Evolutionary conservation across 139 green algal genomes (phyloP).

Genomic region (Picochlorum costavermella): DNA sequence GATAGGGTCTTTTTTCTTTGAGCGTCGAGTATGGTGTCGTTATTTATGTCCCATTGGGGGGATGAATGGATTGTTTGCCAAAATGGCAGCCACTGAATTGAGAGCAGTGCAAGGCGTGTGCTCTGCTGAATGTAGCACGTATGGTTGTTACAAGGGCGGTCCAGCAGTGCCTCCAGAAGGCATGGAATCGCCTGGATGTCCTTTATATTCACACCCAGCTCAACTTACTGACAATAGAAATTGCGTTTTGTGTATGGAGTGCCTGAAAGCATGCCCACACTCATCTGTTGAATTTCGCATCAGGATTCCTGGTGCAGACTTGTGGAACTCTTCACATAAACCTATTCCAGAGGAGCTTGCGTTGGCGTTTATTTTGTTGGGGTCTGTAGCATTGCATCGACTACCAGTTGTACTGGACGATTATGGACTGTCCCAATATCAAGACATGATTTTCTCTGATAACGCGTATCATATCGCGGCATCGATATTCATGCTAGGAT

Average conservation of each 20-base stretch:
- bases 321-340: slow-evolving; percentile 49
- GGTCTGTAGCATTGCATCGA: slow-evolving; percentile 49
- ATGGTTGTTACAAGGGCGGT: slow-evolving; percentile 65
- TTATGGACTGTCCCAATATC: slow-evolving; percentile 14
- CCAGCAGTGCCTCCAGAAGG: slow-evolving; percentile 40
- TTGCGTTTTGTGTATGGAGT: slow-evolving; percentile 69
- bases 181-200: slow-evolving; percentile 53
- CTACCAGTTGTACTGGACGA: slow-evolving; percentile 30
- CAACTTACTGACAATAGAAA: slow-evolving; percentile 67
- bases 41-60: slow-evolving; percentile 55
- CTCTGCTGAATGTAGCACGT: slow-evolving; percentile 56
- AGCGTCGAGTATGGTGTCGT: slow-evolving; percentile 65
- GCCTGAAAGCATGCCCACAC: slow-evolving; percentile 56
- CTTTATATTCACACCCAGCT: slow-evolving; percentile 63
- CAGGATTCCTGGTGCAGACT: slow-evolving; percentile 45
- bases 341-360: slow-evolving; percentile 41
- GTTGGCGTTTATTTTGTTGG: slow-evolving; percentile 68
- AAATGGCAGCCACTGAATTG: slow-evolving; percentile 71
- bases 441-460: background rate
- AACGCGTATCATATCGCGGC: slow-evolving; percentile 27
- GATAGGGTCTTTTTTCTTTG: slow-evolving; percentile 53
- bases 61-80: slow-evolving; percentile 85
- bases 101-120: slow-evolving; percentile 70
- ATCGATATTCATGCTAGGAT: slow-evolving; percentile 30
- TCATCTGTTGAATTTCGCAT: slow-evolving; percentile 50